Percentiles rank a stretch among this genome's conserved stretches.
Conservation (phyloP, 1,139 yeast genomes). For the Nakaseomyces nivariensis region DNA sequence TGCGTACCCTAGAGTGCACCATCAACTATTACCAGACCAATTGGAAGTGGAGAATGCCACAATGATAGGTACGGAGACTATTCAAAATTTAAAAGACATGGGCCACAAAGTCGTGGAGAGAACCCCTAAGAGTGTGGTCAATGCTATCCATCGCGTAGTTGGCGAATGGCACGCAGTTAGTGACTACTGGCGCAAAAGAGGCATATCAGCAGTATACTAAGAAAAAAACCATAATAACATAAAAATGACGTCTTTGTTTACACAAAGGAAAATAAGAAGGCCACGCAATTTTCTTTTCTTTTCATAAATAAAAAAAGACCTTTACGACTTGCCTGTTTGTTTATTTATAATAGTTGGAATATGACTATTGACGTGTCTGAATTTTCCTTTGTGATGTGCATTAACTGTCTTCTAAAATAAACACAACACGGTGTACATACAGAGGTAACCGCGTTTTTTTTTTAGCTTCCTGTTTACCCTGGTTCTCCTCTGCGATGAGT, state of each 20-base stretch:
- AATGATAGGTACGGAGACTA: slow-evolving; percentile 31
- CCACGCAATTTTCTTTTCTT: no score
- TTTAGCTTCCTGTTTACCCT: no score
- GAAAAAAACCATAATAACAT: no score
- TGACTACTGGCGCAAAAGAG: slow-evolving; percentile 50
- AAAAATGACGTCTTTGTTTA: neutral
- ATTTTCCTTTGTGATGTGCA: no score
- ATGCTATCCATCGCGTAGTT: slow-evolving; percentile 36
- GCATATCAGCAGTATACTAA: slow-evolving; percentile 25
- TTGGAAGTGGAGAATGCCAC: slow-evolving; percentile 48
- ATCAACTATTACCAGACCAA: slow-evolving; percentile 72
- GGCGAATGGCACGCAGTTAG: slow-evolving; percentile 43
- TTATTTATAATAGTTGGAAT: no score
- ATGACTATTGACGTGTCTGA: no score
- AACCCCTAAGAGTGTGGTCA: slow-evolving; percentile 39
- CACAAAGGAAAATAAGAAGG: neutral
- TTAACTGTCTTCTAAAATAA: no score
- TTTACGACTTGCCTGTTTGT: no score
- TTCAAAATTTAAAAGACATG: slow-evolving; percentile 27
- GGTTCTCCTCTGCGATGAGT: no score
- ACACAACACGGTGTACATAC: no score
- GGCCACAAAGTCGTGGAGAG: slow-evolving; percentile 35
- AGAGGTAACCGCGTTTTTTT: no score
- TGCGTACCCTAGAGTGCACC: slow-evolving; percentile 76
- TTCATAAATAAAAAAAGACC: no score